A percentile compares a stretch with the other conserved stretches of the same genome.
phyloP scores from a whole-genome alignment of 768 basidiomycete species.

The Cantharellus cinnabarinus region DNA sequence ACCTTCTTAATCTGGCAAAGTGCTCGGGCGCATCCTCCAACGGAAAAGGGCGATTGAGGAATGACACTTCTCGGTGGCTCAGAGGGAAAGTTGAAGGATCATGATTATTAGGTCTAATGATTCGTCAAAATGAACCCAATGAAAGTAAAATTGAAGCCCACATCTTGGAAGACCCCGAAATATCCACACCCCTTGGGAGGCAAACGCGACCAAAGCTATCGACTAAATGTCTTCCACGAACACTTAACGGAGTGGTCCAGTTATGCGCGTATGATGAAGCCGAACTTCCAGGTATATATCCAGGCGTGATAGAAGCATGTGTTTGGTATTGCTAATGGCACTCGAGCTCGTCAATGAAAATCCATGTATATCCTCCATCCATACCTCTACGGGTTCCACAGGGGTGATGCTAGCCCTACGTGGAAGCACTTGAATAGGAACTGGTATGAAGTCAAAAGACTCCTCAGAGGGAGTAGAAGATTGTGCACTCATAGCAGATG shows the following conservation, averaged over 20 bases:
- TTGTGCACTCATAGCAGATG: too few species aligned
- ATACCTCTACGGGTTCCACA: too few species aligned
- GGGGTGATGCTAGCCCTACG: too few species aligned
- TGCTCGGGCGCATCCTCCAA: slow-evolving; percentile 75
- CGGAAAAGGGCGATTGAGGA: slow-evolving; percentile 82
- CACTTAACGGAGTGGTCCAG: slow-evolving; percentile 38
- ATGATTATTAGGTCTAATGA: slow-evolving; percentile 42
- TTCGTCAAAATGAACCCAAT: not conserved
- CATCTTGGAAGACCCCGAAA: slow-evolving; percentile 72
- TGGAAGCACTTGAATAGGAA: too few species aligned
- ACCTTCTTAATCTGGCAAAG: slow-evolving; percentile 55
- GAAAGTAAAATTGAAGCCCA: slow-evolving; percentile 18
- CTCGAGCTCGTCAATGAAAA: too few species aligned
- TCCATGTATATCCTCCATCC: too few species aligned
- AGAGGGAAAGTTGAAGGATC: slow-evolving; percentile 48
- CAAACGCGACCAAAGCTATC: slow-evolving; percentile 68
- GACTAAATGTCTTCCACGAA: slow-evolving; percentile 61
- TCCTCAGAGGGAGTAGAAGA: too few species aligned
- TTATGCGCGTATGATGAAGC: slow-evolving; percentile 36
- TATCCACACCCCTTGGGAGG: slow-evolving; percentile 63
- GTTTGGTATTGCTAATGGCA: too few species aligned
- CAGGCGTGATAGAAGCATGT: slow-evolving; percentile 12
- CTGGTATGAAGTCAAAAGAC: too few species aligned
- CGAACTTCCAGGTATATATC: not conserved
- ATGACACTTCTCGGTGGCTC: slow-evolving; percentile 45